Percentiles rank a stretch among this genome's conserved stretches.
Conservation (phyloP, 352 stramenopile genomes). For the Phytophthora quininea region DNA sequence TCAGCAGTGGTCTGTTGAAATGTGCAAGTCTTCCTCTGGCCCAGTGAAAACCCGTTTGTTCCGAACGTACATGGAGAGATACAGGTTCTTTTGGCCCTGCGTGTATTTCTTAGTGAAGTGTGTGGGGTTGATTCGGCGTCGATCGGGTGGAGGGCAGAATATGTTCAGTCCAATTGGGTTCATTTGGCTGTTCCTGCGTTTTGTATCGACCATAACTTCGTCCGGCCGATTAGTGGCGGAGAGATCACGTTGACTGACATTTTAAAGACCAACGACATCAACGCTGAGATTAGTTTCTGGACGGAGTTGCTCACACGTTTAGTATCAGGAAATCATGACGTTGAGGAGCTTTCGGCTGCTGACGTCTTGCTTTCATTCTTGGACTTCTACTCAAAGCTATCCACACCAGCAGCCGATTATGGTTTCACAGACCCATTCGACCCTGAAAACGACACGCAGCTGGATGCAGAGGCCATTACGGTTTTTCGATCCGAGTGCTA, state of each 20-base stretch:
- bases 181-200: conserved; percentile 76
- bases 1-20: conserved; percentile 69
- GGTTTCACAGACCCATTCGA: conserved; percentile 70
- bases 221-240: conserved; percentile 43
- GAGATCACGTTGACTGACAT: conserved; percentile 43
- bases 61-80: conserved; percentile 66
- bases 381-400: conserved; percentile 56
- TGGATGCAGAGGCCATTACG: conserved; percentile 46
- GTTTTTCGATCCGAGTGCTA: conserved; percentile 70
- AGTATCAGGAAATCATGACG: conserved; percentile 36
- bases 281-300: conserved; percentile 77
- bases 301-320: conserved; percentile 50
- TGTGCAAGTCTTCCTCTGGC: conserved; percentile 61
- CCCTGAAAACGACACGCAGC: conserved; percentile 63
- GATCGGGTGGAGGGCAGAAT: conserved; percentile 50
- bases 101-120: conserved; percentile 74
- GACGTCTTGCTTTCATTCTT: conserved; percentile 69
- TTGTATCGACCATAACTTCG: conserved; percentile 56
- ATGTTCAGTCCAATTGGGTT: conserved; percentile 73
- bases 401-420: conserved; percentile 49
- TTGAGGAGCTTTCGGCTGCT: conserved; percentile 45
- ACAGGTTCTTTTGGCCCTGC: conserved; percentile 80
- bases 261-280: conserved; percentile 46
- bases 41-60: conserved; percentile 77
- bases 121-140: conserved; percentile 64